A percentile compares a stretch with the other conserved stretches of the same genome.
Evolutionary conservation across 2,329 filamentous ascomycete species (phyloP).

Genomic region (Pezicula neosporulosa): DNA sequence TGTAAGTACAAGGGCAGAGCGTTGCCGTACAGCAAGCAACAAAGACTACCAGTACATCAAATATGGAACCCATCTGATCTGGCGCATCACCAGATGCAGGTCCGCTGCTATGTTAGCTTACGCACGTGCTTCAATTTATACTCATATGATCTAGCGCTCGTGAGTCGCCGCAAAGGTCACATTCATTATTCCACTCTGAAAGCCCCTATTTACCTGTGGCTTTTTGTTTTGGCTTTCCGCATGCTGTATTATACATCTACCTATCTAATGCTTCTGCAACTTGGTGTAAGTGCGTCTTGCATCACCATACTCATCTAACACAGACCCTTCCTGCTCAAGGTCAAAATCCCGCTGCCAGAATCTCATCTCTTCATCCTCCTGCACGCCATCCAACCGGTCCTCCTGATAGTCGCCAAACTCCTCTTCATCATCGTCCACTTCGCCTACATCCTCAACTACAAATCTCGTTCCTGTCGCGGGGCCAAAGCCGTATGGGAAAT

Average conservation of each 20-base stretch:
- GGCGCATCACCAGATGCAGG: too few relatives aligned
- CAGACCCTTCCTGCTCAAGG: background rate
- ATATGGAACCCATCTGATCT: too few relatives aligned
- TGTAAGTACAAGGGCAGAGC: background rate
- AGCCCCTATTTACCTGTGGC: too few relatives aligned
- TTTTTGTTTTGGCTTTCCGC: too few relatives aligned
- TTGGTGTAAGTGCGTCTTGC: background rate
- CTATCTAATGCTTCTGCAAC: background rate
- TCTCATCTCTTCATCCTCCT: slow-evolving; percentile 12
- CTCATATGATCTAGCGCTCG: too few relatives aligned
- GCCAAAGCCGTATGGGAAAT: slow-evolving; percentile 44
- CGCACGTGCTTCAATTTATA: too few relatives aligned
- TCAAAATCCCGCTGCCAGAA: slow-evolving; percentile 21
- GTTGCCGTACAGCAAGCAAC: too few relatives aligned
- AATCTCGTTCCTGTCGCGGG: slow-evolving; percentile 38
- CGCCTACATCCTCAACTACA: slow-evolving; percentile 42
- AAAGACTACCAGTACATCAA: too few relatives aligned
- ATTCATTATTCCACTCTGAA: too few relatives aligned
- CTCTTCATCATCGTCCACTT: slow-evolving; percentile 38
- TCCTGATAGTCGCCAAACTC: slow-evolving; percentile 39
- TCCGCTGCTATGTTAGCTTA: too few relatives aligned
- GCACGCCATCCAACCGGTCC: slow-evolving; percentile 22
- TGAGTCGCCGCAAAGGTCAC: too few relatives aligned
- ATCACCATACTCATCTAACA: slow-evolving; percentile 1
- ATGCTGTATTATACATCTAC: too few relatives aligned